These are phyloP conservation scores for Alternaria dauci DNA, from an alignment of 2,329 filamentous ascomycete genomes.

Conservation along the genomic window DNA sequence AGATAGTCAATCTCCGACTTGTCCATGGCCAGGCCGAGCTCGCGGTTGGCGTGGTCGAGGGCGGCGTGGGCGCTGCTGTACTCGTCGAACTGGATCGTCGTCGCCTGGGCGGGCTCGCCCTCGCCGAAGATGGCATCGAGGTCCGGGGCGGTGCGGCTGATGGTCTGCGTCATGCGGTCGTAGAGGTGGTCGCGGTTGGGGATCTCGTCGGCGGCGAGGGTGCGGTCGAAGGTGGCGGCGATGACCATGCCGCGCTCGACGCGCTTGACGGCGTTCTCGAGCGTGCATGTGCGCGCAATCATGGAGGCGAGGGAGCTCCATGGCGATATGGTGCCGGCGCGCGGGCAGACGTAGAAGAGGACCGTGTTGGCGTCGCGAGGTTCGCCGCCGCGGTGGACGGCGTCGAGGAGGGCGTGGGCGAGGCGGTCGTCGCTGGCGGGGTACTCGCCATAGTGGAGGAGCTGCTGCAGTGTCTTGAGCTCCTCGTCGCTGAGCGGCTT, in stretches of 20 bases:
- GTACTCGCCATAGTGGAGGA: conserved; percentile 67
- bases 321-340: conserved; percentile 84
- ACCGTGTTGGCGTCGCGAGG: conserved; percentile 61
- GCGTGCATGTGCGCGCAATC: conserved; percentile 89
- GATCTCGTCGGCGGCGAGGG: conserved; percentile 60
- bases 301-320: conserved; percentile 98
- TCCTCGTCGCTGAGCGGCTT: conserved; percentile 54
- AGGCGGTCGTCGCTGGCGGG: conserved; percentile 57
- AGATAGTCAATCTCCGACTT: conserved; percentile 91
- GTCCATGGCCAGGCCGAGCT: conserved; percentile 86
- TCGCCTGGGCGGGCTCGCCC: conserved; percentile 68
- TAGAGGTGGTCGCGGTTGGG: conserved; percentile 76
- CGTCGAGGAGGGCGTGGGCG: conserved; percentile 56
- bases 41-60: conserved; percentile 82
- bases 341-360: conserved; percentile 77
- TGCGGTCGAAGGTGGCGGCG: conserved; percentile 67
- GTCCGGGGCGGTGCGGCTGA: conserved; percentile 72
- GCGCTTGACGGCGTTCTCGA: conserved; percentile 74
- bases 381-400: conserved; percentile 58
- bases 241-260: conserved; percentile 89
- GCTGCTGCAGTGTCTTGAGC: conserved; percentile 63
- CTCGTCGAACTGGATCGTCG: conserved; percentile 74
- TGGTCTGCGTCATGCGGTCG: conserved; percentile 94
- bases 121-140: conserved; percentile 82
- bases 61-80: conserved; percentile 72